Evolutionary conservation across 2,329 filamentous ascomycete genomes (phyloP).

Genomic region (Colletotrichum sansevieriae): DNA sequence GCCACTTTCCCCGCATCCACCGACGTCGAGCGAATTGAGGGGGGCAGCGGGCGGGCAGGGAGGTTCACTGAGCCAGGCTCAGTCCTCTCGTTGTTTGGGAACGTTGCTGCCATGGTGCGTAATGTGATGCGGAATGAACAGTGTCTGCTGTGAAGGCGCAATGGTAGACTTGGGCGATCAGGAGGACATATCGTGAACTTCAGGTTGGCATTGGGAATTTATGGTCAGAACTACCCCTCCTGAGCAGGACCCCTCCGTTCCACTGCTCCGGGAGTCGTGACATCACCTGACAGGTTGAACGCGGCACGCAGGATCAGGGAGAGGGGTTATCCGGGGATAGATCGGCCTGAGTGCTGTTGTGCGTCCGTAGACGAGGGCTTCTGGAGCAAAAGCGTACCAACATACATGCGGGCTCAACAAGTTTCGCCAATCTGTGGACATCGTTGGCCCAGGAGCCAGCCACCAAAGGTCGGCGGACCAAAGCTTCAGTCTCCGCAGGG

Average conservation of each 20-base stretch:
- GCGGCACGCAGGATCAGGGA: constrained; percentile 20
- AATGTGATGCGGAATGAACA: no score
- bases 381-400: neutral
- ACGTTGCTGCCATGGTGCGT: constrained; percentile 21
- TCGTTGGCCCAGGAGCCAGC: constrained; percentile 11
- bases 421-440: constrained; percentile 10
- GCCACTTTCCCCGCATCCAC: constrained; percentile 55
- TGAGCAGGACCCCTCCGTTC: neutral
- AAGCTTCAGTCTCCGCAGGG: neutral
- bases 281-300: constrained; percentile 26
- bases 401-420: constrained; percentile 29
- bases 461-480: neutral
- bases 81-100: constrained; percentile 25
- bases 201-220: constrained; percentile 2
- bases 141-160: neutral
- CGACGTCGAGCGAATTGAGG: constrained; percentile 45
- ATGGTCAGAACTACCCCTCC: constrained; percentile 5
- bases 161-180: neutral
- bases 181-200: neutral
- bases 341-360: constrained; percentile 17
- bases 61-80: constrained; percentile 68
- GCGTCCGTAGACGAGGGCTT: constrained; percentile 8
- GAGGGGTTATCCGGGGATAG: constrained; percentile 31
- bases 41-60: constrained; percentile 58
- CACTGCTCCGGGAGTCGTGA: constrained; percentile 30